Evolutionary conservation across 129 eudicot species (phyloP).

Genomic region (Flaveria sonorensis): DNA sequence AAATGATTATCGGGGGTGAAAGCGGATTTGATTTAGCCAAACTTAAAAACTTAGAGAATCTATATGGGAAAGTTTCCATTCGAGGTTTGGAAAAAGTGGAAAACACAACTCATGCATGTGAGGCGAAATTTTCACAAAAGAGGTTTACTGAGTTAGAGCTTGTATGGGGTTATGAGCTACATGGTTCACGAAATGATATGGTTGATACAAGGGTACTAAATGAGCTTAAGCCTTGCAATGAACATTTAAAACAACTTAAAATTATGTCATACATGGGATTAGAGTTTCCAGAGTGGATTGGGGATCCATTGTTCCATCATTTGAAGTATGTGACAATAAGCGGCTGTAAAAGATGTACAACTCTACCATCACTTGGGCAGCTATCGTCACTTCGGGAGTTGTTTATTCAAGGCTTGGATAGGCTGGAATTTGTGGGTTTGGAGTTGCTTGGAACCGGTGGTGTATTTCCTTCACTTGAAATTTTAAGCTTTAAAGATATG

Average conservation of each 20-base stretch:
- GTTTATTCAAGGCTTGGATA: neutral
- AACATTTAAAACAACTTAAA: neutral
- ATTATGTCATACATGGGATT: neutral
- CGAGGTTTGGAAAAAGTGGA: conserved; percentile 4
- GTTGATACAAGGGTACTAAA: neutral
- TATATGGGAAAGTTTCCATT: neutral
- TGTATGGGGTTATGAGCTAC: neutral
- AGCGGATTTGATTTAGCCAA: neutral
- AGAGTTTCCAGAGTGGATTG: neutral
- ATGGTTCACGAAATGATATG: neutral
- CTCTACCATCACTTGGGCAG: neutral
- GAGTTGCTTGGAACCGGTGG: neutral
- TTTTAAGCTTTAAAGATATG: neutral
- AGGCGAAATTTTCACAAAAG: conserved; percentile 3
- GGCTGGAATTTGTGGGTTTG: neutral
- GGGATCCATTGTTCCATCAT: neutral
- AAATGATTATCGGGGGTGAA: neutral
- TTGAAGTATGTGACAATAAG: neutral
- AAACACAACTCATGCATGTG: neutral
- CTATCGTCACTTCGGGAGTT: neutral
- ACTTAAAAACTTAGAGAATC: conserved; percentile 1
- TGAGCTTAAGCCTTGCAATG: neutral
- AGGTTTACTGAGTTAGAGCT: neutral
- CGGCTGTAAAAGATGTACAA: neutral
- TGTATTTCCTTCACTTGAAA: neutral